Evolutionary conservation across 345 rosid genomes (phyloP), one percentile per base, ranked within the genome.

Genomic region (Brassica nigra): DNA sequence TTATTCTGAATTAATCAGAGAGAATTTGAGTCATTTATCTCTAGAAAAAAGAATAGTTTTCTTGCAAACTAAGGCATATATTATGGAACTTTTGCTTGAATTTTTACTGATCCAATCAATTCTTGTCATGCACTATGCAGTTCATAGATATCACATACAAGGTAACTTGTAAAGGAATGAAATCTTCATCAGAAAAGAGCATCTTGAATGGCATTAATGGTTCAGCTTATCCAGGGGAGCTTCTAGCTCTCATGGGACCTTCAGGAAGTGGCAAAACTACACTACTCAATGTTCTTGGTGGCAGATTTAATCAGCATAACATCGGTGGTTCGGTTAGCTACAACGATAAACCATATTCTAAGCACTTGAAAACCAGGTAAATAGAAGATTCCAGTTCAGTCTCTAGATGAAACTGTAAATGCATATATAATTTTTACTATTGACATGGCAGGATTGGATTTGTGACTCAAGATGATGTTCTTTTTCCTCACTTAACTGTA

Each of bases 191-290:
- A 67, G 97, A 91, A 84, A 92, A 87, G 86, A 86, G 80, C 16
- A 91, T 92, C 37, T 76, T 95, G 86, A 85, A 82, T 83, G 97
- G 97, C 55, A 91, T 92, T 16, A 82, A 89, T 3, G 97, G 99
- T 23, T 85, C 92, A 5, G 97, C 87, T 18, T 86, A 76, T 83
- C 97, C 99, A 0, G 95, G 99, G 39, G 97, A 95, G 82, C 88
- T 95, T 72, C 80, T 95, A 44, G 99, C 99, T 3, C 95, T 95
- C 58, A 91, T 95, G 95, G 99, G 99, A 75, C 99, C 99, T 68
- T 92, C 99, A 1, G 99, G 97, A 62, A 91, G 99, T 80, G 97
- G 99, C 14, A 95, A 95, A 84, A 92, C 97, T 6, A 83, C 97
- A 20, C 88, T 95, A 33, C 83, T 95, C 63, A 95, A 81, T 79